Percentiles rank a stretch among this genome's conserved stretches.
Evolutionary conservation across 768 basidiomycete genomes (phyloP).

Genomic region (Termitomyces sp.): DNA sequence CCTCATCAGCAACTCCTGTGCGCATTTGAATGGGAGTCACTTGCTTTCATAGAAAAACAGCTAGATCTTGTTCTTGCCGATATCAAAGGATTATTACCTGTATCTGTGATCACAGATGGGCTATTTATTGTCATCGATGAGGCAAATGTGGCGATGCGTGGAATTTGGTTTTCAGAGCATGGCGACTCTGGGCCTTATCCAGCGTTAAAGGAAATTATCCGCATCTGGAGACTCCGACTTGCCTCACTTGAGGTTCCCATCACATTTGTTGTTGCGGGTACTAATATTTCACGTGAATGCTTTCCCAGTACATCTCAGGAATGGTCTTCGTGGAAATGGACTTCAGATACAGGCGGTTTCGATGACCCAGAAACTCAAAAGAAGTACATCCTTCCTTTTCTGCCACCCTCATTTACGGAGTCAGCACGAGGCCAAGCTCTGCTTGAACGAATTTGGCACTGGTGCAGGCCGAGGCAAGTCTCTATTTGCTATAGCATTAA

Average conservation of each 20-base stretch:
- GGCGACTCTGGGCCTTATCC: neutral
- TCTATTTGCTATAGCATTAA: neutral
- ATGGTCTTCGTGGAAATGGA: neutral
- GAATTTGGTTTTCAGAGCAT: neutral
- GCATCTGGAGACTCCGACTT: neutral
- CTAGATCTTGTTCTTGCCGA: neutral
- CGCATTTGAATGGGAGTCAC: neutral
- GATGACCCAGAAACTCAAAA: neutral
- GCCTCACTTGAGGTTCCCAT: neutral
- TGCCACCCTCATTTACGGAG: neutral
- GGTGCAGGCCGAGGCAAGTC: neutral
- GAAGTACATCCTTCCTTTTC: too few species aligned
- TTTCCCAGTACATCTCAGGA: neutral
- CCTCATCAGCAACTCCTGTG: neutral
- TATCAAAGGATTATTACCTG: neutral
- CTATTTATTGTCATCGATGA: neutral
- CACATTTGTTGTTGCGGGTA: neutral
- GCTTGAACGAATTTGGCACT: neutral
- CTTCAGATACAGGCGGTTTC: neutral
- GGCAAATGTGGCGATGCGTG: neutral
- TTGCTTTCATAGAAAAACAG: neutral
- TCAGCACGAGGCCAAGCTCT: neutral
- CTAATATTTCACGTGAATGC: neutral
- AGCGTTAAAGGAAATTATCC: neutral
- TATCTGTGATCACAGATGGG: neutral